Base-by-base conservation (phyloP, 2,329 filamentous ascomycete genomes). In the Sordariomycetes sp. region DNA sequence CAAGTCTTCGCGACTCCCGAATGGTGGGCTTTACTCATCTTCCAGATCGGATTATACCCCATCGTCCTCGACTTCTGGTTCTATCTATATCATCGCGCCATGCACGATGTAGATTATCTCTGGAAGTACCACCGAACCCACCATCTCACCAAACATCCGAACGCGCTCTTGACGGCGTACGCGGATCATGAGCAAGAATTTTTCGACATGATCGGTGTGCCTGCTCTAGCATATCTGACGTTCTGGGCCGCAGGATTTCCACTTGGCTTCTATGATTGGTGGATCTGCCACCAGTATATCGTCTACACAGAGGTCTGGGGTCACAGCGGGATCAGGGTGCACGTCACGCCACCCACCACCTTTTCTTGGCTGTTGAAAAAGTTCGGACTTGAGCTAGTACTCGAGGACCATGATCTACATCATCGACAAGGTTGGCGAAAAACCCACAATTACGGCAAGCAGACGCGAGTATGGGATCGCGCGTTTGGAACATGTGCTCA, bases 241-340 rank as follows among this genome's bases (percentile, higher is more conserved):
- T 35, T 64, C 21, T 57, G 51, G 36, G 8, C 39, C 5, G 6
- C 48, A 21, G 59, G 60, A 0, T 32, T 64, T 5, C 61, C 59
- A 1, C 58, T 66, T 55, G 60, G 58, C 3, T 66, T 67, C 41
- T 64, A 65, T 32, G 61, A 64, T 27, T 63, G 57, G 59, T 66
- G 61, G 61, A 40, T 66, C 14, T 66, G 61, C 42, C 56, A 64
- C 33, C 50, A 60, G 34, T 66, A 63, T 32, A 47, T 66, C 21
- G 48, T 60, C 10, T 66, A 54, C 42, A 44, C 57, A 11, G 60
- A 64, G 36, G 33, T 61, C 4, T 43, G 47, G 18, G 59, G 60
- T 4, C 60, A 64, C 32, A 57, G 51, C 20, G 59, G 60, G 1
- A 37, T 65, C 10, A 55, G 62, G 2, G 32, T 65, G 8, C 52